Percentiles rank a stretch among this genome's conserved stretches.
Conservation (phyloP, 2,329 filamentous ascomycete species). For the Dactylellina cionopaga region DNA sequence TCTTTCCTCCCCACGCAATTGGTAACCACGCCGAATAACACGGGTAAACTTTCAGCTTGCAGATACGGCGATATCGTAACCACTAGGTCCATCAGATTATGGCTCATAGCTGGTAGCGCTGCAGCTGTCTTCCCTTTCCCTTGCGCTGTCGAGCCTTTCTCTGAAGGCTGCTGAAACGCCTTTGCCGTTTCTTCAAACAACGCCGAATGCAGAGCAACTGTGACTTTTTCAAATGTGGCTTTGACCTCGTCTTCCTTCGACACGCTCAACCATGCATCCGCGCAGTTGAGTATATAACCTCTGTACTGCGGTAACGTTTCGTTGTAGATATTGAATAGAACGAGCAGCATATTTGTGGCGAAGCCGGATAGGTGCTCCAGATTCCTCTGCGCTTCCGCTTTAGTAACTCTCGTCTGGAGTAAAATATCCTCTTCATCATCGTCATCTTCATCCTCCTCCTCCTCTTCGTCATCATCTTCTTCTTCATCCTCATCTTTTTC, state of each 20-base stretch:
- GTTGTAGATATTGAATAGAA: constrained; percentile 99
- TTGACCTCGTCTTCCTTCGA: constrained; percentile 80
- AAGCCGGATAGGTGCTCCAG: constrained; percentile 81
- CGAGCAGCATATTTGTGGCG: constrained; percentile 87
- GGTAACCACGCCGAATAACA: constrained; percentile 86
- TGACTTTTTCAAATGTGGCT: constrained; percentile 88
- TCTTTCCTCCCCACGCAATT: constrained; percentile 81
- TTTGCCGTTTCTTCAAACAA: constrained; percentile 69
- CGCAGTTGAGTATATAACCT: constrained; percentile 89
- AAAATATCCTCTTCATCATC: constrained; percentile 72
- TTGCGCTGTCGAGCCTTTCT: constrained; percentile 60
- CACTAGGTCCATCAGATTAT: constrained; percentile 95
- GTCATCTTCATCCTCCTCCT: constrained; percentile 14
- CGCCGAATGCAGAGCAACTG: constrained; percentile 79
- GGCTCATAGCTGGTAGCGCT: constrained; percentile 87
- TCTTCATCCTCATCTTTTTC: constrained; percentile 66
- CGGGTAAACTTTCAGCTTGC: constrained; percentile 82
- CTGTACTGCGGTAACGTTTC: constrained; percentile 93
- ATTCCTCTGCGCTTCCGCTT: constrained; percentile 79
- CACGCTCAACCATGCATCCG: constrained; percentile 93
- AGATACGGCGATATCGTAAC: constrained; percentile 96
- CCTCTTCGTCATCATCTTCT: constrained; percentile 55
- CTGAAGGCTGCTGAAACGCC: constrained; percentile 1
- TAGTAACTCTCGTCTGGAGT: constrained; percentile 80
- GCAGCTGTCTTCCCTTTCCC: constrained; percentile 74